phyloP scores from a whole-genome alignment of 805 yeast genomes.

The Brettanomyces bruxellensis region DNA sequence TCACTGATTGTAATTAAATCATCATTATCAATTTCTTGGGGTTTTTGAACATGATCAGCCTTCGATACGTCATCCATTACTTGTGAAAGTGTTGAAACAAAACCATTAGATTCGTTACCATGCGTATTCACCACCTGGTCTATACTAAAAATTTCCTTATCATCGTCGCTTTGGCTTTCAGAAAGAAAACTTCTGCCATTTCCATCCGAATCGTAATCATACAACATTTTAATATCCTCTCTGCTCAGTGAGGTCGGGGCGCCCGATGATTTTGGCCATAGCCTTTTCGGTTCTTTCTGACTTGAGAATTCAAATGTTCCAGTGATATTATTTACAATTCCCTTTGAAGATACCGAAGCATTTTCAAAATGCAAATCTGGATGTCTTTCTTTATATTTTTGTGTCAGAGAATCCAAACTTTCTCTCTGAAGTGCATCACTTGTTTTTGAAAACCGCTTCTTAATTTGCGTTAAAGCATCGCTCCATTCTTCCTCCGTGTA shows the following conservation, averaged over 20 bases:
- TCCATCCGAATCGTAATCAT: not conserved
- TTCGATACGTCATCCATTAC: not conserved
- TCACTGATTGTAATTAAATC: not conserved
- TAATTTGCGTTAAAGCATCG: not conserved
- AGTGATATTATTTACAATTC: not conserved
- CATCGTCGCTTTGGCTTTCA: not conserved
- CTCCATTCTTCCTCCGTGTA: conserved; percentile 1
- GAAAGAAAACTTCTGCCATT: conserved; percentile 1
- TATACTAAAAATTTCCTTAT: too few relatives aligned
- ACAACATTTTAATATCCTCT: conserved; percentile 2
- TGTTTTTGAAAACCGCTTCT: not conserved
- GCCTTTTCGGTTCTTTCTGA: not conserved
- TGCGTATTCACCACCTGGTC: too few relatives aligned
- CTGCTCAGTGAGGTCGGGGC: not conserved
- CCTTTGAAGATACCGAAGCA: not conserved
- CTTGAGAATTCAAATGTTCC: not conserved
- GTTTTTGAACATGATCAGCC: not conserved
- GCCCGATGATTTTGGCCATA: not conserved
- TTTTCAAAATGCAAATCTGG: not conserved
- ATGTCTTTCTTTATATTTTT: not conserved
- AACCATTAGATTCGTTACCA: too few relatives aligned
- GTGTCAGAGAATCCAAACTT: not conserved
- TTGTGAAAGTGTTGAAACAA: conserved; percentile 2
- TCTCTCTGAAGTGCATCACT: not conserved
- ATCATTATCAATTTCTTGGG: not conserved